Evolutionary conservation across 2,329 filamentous ascomycete species (phyloP), one percentile per base, ranked within the genome.

Genomic region (Dothidotthia symphoricarpi): DNA sequence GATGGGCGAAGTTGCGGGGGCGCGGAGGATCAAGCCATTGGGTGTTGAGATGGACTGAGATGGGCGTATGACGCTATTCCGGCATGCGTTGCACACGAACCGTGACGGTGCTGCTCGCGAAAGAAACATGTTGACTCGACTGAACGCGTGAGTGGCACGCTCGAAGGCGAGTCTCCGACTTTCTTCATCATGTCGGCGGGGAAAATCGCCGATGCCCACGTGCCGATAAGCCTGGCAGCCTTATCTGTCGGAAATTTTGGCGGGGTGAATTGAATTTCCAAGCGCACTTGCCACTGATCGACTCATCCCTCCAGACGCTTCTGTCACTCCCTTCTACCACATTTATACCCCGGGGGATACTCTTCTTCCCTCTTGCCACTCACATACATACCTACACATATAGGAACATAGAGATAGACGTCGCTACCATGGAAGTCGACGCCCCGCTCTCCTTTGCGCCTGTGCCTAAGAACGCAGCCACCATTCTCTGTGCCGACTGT

Each of bases 401-500:
- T 17, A 10, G n/a, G n/a, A n/a, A n/a, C n/a, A n/a, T n/a, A 34
- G 17, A 33, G 19, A 40, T 33, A 44, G 36, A 33, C 34, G 34
- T 45, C 40, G 40, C 48, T 38, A 36, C 44, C 41, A 71, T 71
- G 68, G 67, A 71, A 48, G 54, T 71, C 36, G 69, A 71, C 49
- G 41, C 53, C 31, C 61, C 63, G 39, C 58, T 69, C 30, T 51
- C 64, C 32, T 67, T 72, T 49, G 63, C 63, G 42, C 64, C 69
- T 41, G 53, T 54, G 31, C 53, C 61, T 19, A 63, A 66, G 45
- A 68, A 53, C 41, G 59, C 71, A 47, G 79, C 80, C 47, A 84
- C 80, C n/a, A 95, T 97, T 63, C 85, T 98, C 41, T 98, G 93
- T 71, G 95, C 88, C 75, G 95, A 97, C 76, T 98, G 93, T 69